Percentiles rank a stretch among this genome's conserved stretches.
These are phyloP conservation scores for Paragyromitra xinjiangensis DNA, from an alignment of 495 filamentous ascomycete genomes.

Conservation along the genomic window DNA sequence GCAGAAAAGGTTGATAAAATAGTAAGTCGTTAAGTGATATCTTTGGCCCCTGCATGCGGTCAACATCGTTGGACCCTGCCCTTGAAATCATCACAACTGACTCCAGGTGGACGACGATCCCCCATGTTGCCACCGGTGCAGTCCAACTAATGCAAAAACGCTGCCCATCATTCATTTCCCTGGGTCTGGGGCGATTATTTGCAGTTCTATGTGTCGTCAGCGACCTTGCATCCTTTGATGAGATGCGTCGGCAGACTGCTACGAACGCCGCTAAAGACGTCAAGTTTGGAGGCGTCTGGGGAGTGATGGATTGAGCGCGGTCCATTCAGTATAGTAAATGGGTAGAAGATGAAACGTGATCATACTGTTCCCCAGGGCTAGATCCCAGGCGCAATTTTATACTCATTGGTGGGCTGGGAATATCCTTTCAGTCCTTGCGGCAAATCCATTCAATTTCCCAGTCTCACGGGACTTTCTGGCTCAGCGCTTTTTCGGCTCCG, in stretches of 20 bases:
- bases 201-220: conserved; percentile 34
- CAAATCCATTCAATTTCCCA: conserved; percentile 54
- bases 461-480: conserved; percentile 44
- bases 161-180: conserved; percentile 41
- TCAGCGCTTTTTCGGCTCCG: conserved; percentile 26
- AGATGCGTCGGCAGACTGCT: conserved; percentile 13
- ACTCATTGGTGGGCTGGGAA: conserved; percentile 27
- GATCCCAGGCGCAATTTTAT: conserved; percentile 34
- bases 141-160: conserved; percentile 32
- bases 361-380: conserved; percentile 44
- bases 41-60: conserved; percentile 36
- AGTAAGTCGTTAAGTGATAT: conserved; percentile 14
- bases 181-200: conserved; percentile 30
- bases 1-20: neutral
- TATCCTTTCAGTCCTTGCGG: conserved; percentile 46
- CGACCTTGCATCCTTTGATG: conserved; percentile 17
- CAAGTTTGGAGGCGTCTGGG: conserved; percentile 29
- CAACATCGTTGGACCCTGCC: conserved; percentile 21
- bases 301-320: conserved; percentile 9
- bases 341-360: conserved; percentile 38
- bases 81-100: conserved; percentile 24
- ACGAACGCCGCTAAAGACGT: conserved; percentile 27
- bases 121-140: conserved; percentile 40
- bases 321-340: conserved; percentile 23
- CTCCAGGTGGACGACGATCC: conserved; percentile 21